Conservation (phyloP, 768 basidiomycete genomes). For the Imleria badia region DNA sequence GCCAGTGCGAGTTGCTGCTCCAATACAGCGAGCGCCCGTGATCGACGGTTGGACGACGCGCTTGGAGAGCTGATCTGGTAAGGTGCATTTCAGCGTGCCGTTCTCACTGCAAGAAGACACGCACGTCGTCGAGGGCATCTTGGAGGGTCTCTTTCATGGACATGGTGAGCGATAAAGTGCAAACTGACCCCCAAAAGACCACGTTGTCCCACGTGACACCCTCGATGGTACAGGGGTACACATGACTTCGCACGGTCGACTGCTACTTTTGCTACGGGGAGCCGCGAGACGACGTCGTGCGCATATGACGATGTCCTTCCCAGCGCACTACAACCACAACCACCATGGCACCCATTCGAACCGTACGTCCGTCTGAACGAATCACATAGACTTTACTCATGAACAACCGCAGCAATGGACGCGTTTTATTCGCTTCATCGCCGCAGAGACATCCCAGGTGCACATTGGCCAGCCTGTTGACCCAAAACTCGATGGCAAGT, state of each 20-base stretch:
- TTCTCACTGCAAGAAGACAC: slow-evolving; percentile 20
- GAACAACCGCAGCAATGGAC: slow-evolving; percentile 48
- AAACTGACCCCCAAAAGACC: slow-evolving; percentile 3
- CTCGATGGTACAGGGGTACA: too few relatives aligned
- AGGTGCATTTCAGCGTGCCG: slow-evolving; percentile 11
- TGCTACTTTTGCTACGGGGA: too few relatives aligned
- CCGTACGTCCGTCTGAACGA: slow-evolving; percentile 37
- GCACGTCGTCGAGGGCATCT: slow-evolving; percentile 68
- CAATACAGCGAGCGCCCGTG: slow-evolving; percentile 53
- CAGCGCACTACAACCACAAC: slow-evolving; percentile 7
- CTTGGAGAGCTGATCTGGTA: slow-evolving; percentile 65
- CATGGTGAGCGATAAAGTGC: slow-evolving; percentile 3
- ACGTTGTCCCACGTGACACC: slow-evolving; percentile 35
- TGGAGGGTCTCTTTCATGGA: slow-evolving; percentile 50
- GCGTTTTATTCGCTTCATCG: slow-evolving; percentile 79
- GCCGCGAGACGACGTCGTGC: too few relatives aligned
- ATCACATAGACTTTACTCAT: not conserved
- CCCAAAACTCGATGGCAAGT: slow-evolving; percentile 58
- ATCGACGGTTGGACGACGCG: slow-evolving; percentile 50
- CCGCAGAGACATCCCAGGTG: slow-evolving; percentile 67
- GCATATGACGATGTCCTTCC: not conserved
- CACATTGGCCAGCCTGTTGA: slow-evolving; percentile 81
- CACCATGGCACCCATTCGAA: slow-evolving; percentile 58
- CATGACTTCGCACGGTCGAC: too few relatives aligned
- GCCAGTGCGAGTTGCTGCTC: slow-evolving; percentile 55